These are phyloP conservation scores for Arachis monticola DNA, from an alignment of 331 rosid genomes.

Conservation along the genomic window DNA sequence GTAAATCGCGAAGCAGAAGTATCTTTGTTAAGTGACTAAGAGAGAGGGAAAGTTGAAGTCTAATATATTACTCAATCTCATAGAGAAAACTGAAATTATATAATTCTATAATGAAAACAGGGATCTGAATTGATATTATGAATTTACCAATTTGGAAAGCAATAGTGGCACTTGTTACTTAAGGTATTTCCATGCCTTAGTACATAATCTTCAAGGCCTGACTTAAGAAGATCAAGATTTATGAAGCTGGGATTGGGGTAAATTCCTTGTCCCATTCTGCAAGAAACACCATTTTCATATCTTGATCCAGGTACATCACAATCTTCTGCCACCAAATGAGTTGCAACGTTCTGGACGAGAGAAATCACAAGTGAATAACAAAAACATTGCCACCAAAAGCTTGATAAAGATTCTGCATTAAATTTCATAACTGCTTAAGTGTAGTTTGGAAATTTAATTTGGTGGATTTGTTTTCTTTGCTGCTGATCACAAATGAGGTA, in stretches of 20 bases:
- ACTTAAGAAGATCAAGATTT: slow-evolving; percentile 70
- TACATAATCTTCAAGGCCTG: slow-evolving; percentile 78
- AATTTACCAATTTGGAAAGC: slow-evolving; percentile 70
- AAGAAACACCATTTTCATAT: slow-evolving; percentile 57
- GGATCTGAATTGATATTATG: slow-evolving; percentile 34
- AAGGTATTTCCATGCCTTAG: slow-evolving; percentile 71
- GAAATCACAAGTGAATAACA: slow-evolving; percentile 37
- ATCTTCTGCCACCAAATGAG: slow-evolving; percentile 64
- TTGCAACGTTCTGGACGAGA: slow-evolving; percentile 68
- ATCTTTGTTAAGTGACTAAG: slow-evolving; percentile 10
- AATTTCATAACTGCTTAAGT: slow-evolving; percentile 18
- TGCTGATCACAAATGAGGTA: slow-evolving; percentile 16
- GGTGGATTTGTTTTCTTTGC: slow-evolving; percentile 16
- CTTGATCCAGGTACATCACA: slow-evolving; percentile 57
- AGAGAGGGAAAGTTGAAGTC: slow-evolving; percentile 18
- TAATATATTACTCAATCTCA: slow-evolving; percentile 35
- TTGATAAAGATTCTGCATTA: slow-evolving; percentile 31
- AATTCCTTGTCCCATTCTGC: slow-evolving; percentile 51
- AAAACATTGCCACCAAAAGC: slow-evolving; percentile 25
- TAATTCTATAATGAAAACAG: slow-evolving; percentile 34
- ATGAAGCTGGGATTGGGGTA: slow-evolving; percentile 56
- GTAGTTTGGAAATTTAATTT: slow-evolving; percentile 27
- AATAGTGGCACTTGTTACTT: slow-evolving; percentile 52
- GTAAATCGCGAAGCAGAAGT: too few relatives aligned
- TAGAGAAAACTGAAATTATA: slow-evolving; percentile 29